Percentiles rank a stretch among this genome's conserved stretches.
Evolutionary conservation across 495 filamentous ascomycete genomes (phyloP).

Genomic region (Aspergillus saccharolyticus): DNA sequence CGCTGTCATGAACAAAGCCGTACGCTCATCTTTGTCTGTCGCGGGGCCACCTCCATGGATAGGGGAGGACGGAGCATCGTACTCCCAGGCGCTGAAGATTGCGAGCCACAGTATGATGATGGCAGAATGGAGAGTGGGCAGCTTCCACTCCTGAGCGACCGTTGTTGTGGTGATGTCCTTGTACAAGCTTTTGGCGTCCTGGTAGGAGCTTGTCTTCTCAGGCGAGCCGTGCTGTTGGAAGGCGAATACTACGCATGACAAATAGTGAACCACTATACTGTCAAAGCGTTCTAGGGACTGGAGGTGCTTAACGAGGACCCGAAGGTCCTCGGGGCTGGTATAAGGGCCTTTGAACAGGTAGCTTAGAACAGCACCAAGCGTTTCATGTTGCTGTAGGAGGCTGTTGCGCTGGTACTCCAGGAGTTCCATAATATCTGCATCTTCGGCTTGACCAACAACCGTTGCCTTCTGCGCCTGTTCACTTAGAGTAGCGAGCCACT

Average conservation of each 20-base stretch:
- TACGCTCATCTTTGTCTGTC: constrained; percentile 62
- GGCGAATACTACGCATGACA: constrained; percentile 69
- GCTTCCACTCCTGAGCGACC: constrained; percentile 61
- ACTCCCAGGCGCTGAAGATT: constrained; percentile 85
- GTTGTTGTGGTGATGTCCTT: constrained; percentile 55
- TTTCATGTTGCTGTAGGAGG: constrained; percentile 81
- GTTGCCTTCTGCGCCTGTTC: constrained; percentile 67
- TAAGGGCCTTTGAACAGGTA: constrained; percentile 71
- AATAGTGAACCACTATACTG: constrained; percentile 65
- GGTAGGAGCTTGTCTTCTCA: constrained; percentile 54
- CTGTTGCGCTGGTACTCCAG: constrained; percentile 67
- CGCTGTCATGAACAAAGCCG: constrained; percentile 65
- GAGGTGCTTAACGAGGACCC: constrained; percentile 57
- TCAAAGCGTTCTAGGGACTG: constrained; percentile 69
- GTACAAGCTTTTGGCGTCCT: constrained; percentile 65
- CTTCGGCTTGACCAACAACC: constrained; percentile 57
- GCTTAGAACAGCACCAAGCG: constrained; percentile 68
- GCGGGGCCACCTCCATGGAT: constrained; percentile 53
- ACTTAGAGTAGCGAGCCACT: constrained; percentile 62
- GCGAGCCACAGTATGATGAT: constrained; percentile 77
- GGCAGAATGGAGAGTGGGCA: constrained; percentile 71
- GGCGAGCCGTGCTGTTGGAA: constrained; percentile 70
- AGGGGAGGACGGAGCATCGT: constrained; percentile 56
- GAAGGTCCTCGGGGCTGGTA: constrained; percentile 65
- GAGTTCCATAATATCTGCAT: constrained; percentile 59